Evolutionary conservation across 352 stramenopile species (phyloP).

Genomic region (Globisporangium nunn): DNA sequence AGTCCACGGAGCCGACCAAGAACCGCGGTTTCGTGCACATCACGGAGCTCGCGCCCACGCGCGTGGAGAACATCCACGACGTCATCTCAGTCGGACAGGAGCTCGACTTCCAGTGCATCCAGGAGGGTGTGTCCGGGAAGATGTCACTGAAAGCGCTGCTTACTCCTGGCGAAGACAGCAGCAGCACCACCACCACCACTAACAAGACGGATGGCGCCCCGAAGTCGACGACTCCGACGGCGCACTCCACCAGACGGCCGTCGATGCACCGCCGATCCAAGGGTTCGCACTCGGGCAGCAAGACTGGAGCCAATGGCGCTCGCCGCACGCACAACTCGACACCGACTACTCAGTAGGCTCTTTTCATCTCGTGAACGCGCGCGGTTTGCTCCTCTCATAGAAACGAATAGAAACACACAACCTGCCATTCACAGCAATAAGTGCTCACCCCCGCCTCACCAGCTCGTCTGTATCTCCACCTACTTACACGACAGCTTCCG

Average conservation of each 20-base stretch:
- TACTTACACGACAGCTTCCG: slow-evolving; percentile 71
- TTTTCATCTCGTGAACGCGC: background rate
- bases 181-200: background rate
- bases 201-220: background rate
- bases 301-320: background rate
- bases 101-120: slow-evolving; percentile 75
- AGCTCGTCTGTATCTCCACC: background rate
- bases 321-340: slow-evolving; percentile 8
- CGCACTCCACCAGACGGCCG: slow-evolving; percentile 21
- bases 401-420: slow-evolving; percentile 1
- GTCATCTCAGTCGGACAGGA: slow-evolving; percentile 60
- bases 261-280: slow-evolving; percentile 19
- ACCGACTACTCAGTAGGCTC: background rate
- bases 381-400: background rate
- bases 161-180: background rate
- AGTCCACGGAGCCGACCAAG: slow-evolving; percentile 51
- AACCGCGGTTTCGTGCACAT: slow-evolving; percentile 94
- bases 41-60: slow-evolving; percentile 80
- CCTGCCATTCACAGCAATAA: background rate
- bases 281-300: slow-evolving; percentile 5
- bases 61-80: slow-evolving; percentile 60
- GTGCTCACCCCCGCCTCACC: no score
- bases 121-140: slow-evolving; percentile 70
- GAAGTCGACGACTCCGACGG: slow-evolving; percentile 1
- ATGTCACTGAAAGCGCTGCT: slow-evolving; percentile 73